These are phyloP conservation scores for Melanomma pulvis-pyrius DNA, from an alignment of 495 filamentous ascomycete genomes.

Conservation along the genomic window DNA sequence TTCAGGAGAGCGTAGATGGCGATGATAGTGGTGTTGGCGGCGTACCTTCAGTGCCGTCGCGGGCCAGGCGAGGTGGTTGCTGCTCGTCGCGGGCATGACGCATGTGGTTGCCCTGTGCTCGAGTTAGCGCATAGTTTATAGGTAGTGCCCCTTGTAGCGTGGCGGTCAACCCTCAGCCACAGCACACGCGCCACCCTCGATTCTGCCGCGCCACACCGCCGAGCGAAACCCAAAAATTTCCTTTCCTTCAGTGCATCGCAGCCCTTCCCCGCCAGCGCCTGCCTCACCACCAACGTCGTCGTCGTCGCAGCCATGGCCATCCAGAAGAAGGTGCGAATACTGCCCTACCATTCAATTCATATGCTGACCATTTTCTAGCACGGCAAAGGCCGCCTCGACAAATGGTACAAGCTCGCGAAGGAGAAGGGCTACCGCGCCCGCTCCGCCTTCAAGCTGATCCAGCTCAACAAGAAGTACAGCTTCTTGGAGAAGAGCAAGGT, in stretches of 20 bases:
- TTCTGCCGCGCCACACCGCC: constrained; percentile 8
- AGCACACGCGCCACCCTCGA: constrained; percentile 1
- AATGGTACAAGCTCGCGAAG: constrained; percentile 91
- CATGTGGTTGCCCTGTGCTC: neutral
- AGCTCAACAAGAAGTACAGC: constrained; percentile 98
- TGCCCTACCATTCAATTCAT: neutral
- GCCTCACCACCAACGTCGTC: neutral
- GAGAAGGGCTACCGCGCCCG: constrained; percentile 97
- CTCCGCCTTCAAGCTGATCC: constrained; percentile 97
- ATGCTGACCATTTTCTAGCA: constrained; percentile 53
- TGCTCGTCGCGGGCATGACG: neutral
- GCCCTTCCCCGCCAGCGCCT: neutral
- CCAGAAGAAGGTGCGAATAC: constrained; percentile 78
- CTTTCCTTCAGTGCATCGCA: neutral
- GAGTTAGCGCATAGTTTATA: too few relatives aligned
- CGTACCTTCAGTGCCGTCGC: neutral
- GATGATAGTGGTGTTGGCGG: neutral
- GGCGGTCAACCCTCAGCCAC: neutral
- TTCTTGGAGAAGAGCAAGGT: constrained; percentile 97
- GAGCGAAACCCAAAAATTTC: neutral
- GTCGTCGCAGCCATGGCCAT: constrained; percentile 71
- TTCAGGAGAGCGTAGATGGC: neutral
- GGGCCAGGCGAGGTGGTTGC: neutral
- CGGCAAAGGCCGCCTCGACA: constrained; percentile 98
- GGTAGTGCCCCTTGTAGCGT: too few relatives aligned